Evolutionary conservation across 2,329 filamentous ascomycete species (phyloP).

Genomic region (Phialocephala subalpina): DNA sequence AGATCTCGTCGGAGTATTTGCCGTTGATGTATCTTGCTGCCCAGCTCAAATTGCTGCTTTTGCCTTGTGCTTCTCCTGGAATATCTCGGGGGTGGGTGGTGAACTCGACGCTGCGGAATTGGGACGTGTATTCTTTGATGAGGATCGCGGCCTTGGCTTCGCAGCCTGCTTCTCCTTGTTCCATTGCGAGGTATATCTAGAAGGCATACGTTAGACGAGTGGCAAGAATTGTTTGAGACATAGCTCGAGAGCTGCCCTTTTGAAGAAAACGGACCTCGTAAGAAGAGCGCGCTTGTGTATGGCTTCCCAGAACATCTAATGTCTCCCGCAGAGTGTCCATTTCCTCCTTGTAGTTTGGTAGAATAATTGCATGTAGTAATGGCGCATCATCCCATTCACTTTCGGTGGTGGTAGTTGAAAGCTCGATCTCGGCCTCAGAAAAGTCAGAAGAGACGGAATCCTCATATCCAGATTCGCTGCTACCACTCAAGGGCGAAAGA

Average conservation of each 20-base stretch:
- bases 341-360: slow-evolving; percentile 80
- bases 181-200: slow-evolving; percentile 79
- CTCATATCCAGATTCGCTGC: slow-evolving; percentile 19
- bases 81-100: slow-evolving; percentile 73
- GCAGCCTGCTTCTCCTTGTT: slow-evolving; percentile 68
- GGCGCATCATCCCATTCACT: slow-evolving; percentile 46
- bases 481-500: background rate
- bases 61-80: slow-evolving; percentile 73
- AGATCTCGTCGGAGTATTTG: slow-evolving; percentile 58
- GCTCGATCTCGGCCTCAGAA: slow-evolving; percentile 22
- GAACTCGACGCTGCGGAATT: slow-evolving; percentile 72
- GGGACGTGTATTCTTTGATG: slow-evolving; percentile 68
- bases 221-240: slow-evolving; percentile 7
- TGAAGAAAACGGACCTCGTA: slow-evolving; percentile 70
- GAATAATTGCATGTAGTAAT: slow-evolving; percentile 71
- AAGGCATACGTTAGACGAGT: background rate
- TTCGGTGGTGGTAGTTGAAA: slow-evolving; percentile 44
- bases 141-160: slow-evolving; percentile 68
- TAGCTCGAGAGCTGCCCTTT: background rate
- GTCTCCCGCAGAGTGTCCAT: slow-evolving; percentile 73
- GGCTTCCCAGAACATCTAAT: slow-evolving; percentile 71
- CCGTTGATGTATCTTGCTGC: slow-evolving; percentile 71
- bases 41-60: slow-evolving; percentile 79
- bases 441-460: slow-evolving; percentile 60
- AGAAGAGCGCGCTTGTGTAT: slow-evolving; percentile 66